Percentiles rank a stretch among this genome's conserved stretches.
Conservation (phyloP, 768 basidiomycete species). For the Boletus reticulatus region DNA sequence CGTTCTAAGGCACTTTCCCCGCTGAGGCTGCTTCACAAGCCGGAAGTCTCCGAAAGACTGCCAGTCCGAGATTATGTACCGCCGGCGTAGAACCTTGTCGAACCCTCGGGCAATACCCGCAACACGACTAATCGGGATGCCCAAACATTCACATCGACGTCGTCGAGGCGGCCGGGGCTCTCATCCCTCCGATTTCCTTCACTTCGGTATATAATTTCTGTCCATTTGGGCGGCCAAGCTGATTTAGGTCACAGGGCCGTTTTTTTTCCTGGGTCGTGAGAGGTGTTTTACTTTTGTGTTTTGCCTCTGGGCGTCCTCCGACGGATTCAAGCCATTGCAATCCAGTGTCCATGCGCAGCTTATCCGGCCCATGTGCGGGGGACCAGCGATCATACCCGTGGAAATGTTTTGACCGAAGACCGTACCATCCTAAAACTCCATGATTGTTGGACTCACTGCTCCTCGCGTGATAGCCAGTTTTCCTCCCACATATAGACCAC, state of each 20-base stretch:
- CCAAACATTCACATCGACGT: background rate
- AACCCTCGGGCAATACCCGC: background rate
- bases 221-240: background rate
- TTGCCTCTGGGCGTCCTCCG: background rate
- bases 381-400: background rate
- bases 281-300: background rate
- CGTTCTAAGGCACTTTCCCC: background rate
- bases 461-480: background rate
- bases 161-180: too few species aligned
- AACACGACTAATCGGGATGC: background rate
- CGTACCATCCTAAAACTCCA: background rate
- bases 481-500: background rate
- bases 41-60: background rate
- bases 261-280: background rate
- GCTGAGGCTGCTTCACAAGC: background rate
- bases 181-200: too few species aligned
- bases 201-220: background rate
- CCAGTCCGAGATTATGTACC: too few species aligned
- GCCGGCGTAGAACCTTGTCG: background rate
- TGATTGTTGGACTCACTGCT: background rate
- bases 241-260: background rate
- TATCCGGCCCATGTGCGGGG: background rate
- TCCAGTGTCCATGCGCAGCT: too few species aligned
- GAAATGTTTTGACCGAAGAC: background rate
- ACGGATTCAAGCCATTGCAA: too few species aligned